These are phyloP conservation scores for Wallacemonas sp. DNA, from an alignment of 208 protist species.

Conservation along the genomic window DNA sequence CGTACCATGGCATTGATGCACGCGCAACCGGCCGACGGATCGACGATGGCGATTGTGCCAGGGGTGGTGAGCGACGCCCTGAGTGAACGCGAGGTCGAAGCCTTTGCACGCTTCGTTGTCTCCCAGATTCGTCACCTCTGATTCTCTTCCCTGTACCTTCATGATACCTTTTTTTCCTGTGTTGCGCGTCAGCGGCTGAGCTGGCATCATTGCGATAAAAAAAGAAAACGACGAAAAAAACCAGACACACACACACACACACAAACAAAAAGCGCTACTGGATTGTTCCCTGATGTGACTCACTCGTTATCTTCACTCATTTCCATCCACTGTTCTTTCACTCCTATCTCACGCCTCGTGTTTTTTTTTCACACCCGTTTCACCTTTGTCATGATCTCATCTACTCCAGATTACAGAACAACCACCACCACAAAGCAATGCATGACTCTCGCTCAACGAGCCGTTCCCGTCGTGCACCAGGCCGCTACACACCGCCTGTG, in stretches of 20 bases:
- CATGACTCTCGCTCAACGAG: slow-evolving; percentile 15
- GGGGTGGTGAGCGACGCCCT: slow-evolving; percentile 49
- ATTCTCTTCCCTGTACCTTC: slow-evolving; percentile 1
- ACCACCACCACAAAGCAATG: no score
- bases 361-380: not conserved
- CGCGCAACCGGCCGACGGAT: not conserved
- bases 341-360: no score
- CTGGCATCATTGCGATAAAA: no score
- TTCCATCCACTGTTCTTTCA: slow-evolving; percentile 3
- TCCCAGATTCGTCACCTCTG: slow-evolving; percentile 19
- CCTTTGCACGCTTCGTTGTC: slow-evolving; percentile 53
- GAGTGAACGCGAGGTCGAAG: slow-evolving; percentile 43
- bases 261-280: no score
- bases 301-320: no score
- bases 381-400: no score
- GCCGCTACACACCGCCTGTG: no score
- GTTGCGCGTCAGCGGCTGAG: no score
- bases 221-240: no score
- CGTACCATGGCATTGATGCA: slow-evolving; percentile 55
- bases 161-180: not conserved
- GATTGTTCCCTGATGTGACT: no score
- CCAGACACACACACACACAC: no score
- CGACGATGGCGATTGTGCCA: slow-evolving; percentile 44
- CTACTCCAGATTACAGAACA: no score
- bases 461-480: not conserved